phyloP scores from a whole-genome alignment of 2,329 filamentous ascomycete species.

The Penicillium sp. region DNA sequence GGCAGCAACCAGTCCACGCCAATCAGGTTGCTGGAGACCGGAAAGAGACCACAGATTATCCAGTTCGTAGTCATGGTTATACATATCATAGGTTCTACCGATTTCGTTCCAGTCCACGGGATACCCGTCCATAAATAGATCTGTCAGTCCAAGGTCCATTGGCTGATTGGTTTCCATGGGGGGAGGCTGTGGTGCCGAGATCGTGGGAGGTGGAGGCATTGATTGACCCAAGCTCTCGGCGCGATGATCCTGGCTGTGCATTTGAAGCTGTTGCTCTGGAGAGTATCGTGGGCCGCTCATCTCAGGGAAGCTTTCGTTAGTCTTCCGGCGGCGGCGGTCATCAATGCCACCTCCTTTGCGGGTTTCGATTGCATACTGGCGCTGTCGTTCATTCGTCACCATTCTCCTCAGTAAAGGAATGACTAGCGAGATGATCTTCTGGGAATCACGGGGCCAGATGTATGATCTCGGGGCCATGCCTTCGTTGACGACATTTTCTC shows the following conservation, averaged over 20 bases:
- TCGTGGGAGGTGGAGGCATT: constrained; percentile 27
- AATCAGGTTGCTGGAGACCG: constrained; percentile 46
- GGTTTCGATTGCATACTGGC: constrained; percentile 61
- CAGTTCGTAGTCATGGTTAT: constrained; percentile 46
- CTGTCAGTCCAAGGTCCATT: constrained; percentile 38
- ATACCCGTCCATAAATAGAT: constrained; percentile 44
- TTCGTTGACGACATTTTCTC: constrained; percentile 50
- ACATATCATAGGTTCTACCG: constrained; percentile 40
- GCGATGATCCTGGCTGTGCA: constrained; percentile 33
- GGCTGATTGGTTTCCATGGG: constrained; percentile 28
- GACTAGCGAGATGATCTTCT: constrained; percentile 61
- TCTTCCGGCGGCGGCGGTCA: constrained; percentile 43
- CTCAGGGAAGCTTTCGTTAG: constrained; percentile 37
- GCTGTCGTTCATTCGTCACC: constrained; percentile 64
- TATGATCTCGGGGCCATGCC: constrained; percentile 46
- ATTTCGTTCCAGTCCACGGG: constrained; percentile 44
- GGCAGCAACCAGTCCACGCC: constrained; percentile 48
- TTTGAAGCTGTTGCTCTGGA: constrained; percentile 37
- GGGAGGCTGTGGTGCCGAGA: constrained; percentile 29
- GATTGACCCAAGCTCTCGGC: constrained; percentile 27
- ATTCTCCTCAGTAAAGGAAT: constrained; percentile 61
- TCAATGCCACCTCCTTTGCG: constrained; percentile 52
- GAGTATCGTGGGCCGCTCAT: constrained; percentile 30
- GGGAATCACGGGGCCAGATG: constrained; percentile 59
- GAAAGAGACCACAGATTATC: constrained; percentile 48